phyloP scores from a whole-genome alignment of 208 protist genomes.

The Zelonia costaricensis region DNA sequence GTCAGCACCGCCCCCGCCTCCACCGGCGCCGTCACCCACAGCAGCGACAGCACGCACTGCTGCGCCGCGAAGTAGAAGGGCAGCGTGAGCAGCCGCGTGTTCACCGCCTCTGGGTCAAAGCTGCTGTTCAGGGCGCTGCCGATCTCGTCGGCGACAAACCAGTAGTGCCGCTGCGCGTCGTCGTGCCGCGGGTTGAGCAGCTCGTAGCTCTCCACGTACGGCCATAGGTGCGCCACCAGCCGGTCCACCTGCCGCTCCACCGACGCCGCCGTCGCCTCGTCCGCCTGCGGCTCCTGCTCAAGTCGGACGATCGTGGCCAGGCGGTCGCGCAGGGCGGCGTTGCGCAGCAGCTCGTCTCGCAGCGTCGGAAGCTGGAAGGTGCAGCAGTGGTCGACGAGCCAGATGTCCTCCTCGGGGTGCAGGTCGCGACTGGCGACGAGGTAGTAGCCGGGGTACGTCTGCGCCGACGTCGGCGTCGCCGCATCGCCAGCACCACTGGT shows the following conservation, averaged over 20 bases:
- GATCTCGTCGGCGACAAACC: slow-evolving; percentile 57
- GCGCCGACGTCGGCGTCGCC: neutral
- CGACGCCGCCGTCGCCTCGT: neutral
- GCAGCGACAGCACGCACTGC: slow-evolving; percentile 44
- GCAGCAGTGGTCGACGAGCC: slow-evolving; percentile 60
- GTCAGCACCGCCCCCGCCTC: slow-evolving; percentile 33
- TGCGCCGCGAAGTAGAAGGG: slow-evolving; percentile 49
- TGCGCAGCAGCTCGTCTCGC: slow-evolving; percentile 29
- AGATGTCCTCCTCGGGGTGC: slow-evolving; percentile 39
- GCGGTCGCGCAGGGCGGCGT: slow-evolving; percentile 32
- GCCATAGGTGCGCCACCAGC: slow-evolving; percentile 33
- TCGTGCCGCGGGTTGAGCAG: slow-evolving; percentile 20
- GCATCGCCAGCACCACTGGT: slow-evolving; percentile 2
- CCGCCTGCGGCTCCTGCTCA: slow-evolving; percentile 8
- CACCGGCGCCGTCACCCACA: slow-evolving; percentile 52
- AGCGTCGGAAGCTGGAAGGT: slow-evolving; percentile 44
- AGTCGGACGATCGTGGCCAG: slow-evolving; percentile 35
- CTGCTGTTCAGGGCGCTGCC: slow-evolving; percentile 43
- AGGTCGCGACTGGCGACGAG: slow-evolving; percentile 42
- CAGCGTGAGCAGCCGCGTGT: slow-evolving; percentile 47
- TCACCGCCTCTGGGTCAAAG: slow-evolving; percentile 24
- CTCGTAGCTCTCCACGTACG: slow-evolving; percentile 33
- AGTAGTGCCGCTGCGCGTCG: slow-evolving; percentile 25
- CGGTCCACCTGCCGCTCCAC: neutral
- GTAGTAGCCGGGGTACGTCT: slow-evolving; percentile 27